Evolutionary conservation across 2,329 filamentous ascomycete species (phyloP), one percentile per base, ranked within the genome.

Genomic region (Fusarium ambrosium): DNA sequence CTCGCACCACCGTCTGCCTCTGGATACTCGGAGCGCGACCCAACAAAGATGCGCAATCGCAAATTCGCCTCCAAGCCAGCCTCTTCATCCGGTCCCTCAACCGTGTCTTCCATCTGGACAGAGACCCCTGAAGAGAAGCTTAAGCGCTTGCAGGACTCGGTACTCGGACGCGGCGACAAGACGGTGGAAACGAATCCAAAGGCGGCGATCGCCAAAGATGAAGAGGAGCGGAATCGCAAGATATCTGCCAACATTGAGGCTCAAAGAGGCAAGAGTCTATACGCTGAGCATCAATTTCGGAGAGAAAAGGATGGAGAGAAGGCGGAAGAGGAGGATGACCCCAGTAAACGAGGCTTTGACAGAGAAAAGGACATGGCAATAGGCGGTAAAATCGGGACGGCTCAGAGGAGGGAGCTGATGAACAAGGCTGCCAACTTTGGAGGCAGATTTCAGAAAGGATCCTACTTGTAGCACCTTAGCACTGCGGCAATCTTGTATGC

Each of bases 281-380:
- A 90, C 73, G 89, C 91, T 29, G 86, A 91, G 73, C 89, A 92
- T 77, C 86, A 78, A 29, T 75, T 66, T 24, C 64, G 62, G 45
- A 71, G 81, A 80, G 73, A 81, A 75, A 69, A 82, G 80, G 79
- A 73, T 32, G 66, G 76, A 37, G 71, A 79, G 53, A 84, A 84
- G 72, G 84, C 80, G 8, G 86, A 89, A 72, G 91, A 94, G 73
- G 94, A 97, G 24, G 96, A 98, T 83, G 95, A 98, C 81, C 96
- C 97, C 1, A 98, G 95, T 82, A 93, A 93, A 83, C 88, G 96
- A 70, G 93, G 91, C 0, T 98, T 98, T 83, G 95, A 98, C 84
- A 89, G 92, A 72, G 94, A 98, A 82, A 98, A 98, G 85, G 97
- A 98, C 82, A 98, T 98, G 91, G 93, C 91, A 43, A 85, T 94